phyloP scores from a whole-genome alignment of 2,329 filamentous ascomycete species.

The Sporothrix sp. region DNA sequence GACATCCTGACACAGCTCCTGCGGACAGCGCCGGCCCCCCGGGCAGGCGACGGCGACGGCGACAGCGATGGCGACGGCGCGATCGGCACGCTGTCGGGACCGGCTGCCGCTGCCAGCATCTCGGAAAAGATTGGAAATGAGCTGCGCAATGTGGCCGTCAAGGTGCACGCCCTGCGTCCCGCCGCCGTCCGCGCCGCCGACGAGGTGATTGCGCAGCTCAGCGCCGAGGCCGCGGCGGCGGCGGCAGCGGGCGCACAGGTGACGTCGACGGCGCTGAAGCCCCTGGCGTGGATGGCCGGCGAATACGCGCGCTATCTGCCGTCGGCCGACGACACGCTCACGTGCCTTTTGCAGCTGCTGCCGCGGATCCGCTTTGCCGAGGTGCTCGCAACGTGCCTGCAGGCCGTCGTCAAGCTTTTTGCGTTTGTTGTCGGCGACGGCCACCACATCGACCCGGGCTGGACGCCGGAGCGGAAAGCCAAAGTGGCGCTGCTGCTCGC shows the following conservation, averaged over 20 bases:
- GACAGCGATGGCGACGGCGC: slow-evolving; percentile 29
- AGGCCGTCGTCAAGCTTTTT: slow-evolving; percentile 80
- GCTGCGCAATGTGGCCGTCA: slow-evolving; percentile 80
- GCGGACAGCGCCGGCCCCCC: slow-evolving; percentile 51
- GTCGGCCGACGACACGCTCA: slow-evolving; percentile 61
- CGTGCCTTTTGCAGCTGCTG: slow-evolving; percentile 60
- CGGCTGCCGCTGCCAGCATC: slow-evolving; percentile 35
- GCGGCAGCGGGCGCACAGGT: slow-evolving; percentile 38
- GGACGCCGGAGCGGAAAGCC: slow-evolving; percentile 65
- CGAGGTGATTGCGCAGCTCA: slow-evolving; percentile 54
- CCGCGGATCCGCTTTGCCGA: slow-evolving; percentile 48
- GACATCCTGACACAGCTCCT: slow-evolving; percentile 81
- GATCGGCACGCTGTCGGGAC: neutral
- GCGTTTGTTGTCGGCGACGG: slow-evolving; percentile 55
- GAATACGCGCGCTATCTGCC: slow-evolving; percentile 72
- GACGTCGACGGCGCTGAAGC: slow-evolving; percentile 58
- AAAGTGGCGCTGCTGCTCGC: slow-evolving; percentile 69
- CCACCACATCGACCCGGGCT: slow-evolving; percentile 28
- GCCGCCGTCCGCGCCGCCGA: slow-evolving; percentile 80
- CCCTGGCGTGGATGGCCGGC: slow-evolving; percentile 76
- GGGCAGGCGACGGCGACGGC: slow-evolving; percentile 31
- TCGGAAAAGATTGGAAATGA: slow-evolving; percentile 72
- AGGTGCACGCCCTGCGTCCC: slow-evolving; percentile 72
- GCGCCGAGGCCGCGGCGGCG: slow-evolving; percentile 36
- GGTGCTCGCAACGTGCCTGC: slow-evolving; percentile 68